Conservation (phyloP, 495 filamentous ascomycete species). For the Penicillium lividum region DNA sequence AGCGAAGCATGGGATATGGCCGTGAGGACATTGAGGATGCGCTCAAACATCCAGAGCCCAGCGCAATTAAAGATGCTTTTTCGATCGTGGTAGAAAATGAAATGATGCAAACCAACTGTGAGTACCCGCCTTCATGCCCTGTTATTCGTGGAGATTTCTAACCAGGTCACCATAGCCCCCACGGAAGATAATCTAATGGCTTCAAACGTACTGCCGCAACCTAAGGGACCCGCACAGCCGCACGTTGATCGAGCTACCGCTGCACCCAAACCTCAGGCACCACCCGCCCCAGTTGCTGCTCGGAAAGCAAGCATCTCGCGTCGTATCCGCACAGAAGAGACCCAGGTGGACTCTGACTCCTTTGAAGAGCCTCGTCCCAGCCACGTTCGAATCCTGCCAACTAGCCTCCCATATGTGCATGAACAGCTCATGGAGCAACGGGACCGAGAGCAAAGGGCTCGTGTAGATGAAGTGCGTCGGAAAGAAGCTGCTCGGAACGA, state of each 20-base stretch:
- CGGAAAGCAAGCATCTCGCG: constrained; percentile 30
- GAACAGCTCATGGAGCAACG: constrained; percentile 81
- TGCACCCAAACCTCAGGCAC: constrained; percentile 24
- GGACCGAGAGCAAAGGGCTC: constrained; percentile 42
- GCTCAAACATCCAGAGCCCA: constrained; percentile 85
- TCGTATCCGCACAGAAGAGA: constrained; percentile 29
- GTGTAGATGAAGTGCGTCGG: constrained; percentile 29
- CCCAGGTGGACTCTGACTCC: constrained; percentile 32
- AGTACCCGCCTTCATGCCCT: constrained; percentile 20
- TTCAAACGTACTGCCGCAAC: constrained; percentile 27
- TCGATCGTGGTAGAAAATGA: constrained; percentile 97
- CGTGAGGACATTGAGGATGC: constrained; percentile 95
- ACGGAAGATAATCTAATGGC: constrained; percentile 43
- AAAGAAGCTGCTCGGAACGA: constrained; percentile 37
- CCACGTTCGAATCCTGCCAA: constrained; percentile 87
- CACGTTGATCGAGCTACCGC: constrained; percentile 24
- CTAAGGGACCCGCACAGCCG: constrained; percentile 22
- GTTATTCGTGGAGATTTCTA: not conserved
- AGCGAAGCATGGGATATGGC: constrained; percentile 96
- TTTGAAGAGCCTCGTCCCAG: constrained; percentile 52
- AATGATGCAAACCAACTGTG: constrained; percentile 92
- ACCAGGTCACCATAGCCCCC: constrained; percentile 35
- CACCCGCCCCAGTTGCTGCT: constrained; percentile 17
- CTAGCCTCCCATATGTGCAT: constrained; percentile 86
- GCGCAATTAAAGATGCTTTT: constrained; percentile 98